phyloP scores from a whole-genome alignment of 163 green algal species.

The Chlorella variabilis region DNA sequence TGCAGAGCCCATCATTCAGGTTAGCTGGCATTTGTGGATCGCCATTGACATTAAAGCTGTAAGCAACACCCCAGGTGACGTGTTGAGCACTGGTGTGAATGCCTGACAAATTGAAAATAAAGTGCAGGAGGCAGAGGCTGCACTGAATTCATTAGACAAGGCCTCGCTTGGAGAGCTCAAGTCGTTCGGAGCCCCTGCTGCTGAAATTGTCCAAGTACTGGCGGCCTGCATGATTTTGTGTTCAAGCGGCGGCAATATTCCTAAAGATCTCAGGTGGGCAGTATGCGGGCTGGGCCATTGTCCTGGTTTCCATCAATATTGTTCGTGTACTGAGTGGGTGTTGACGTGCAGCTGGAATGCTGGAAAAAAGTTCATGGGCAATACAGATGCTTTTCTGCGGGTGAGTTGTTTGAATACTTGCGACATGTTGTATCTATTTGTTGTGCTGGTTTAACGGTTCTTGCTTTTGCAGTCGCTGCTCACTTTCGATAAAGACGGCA shows the following conservation, averaged over 20 bases:
- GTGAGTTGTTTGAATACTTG: background rate
- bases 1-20: slow-evolving; percentile 91
- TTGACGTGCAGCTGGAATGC: slow-evolving; percentile 75
- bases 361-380: slow-evolving; percentile 94
- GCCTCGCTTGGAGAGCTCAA: slow-evolving; percentile 92
- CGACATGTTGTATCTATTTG: no score
- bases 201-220: slow-evolving; percentile 86
- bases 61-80: no score
- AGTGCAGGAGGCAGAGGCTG: slow-evolving; percentile 87
- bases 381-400: slow-evolving; percentile 90
- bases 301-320: no score
- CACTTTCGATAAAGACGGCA: slow-evolving; percentile 94
- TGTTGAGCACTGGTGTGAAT: no score
- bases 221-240: slow-evolving; percentile 91
- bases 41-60: no score
- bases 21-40: slow-evolving; percentile 3
- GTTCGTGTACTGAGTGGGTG: no score
- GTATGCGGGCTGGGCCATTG: no score
- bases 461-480: slow-evolving; percentile 79
- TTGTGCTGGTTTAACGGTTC: no score
- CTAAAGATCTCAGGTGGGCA: slow-evolving; percentile 79
- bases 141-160: slow-evolving; percentile 93
- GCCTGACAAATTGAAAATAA: background rate
- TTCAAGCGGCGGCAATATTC: slow-evolving; percentile 84
- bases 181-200: slow-evolving; percentile 89